Conservation (phyloP, 148 eudicot genomes). For the Dianthus caryophyllus region DNA sequence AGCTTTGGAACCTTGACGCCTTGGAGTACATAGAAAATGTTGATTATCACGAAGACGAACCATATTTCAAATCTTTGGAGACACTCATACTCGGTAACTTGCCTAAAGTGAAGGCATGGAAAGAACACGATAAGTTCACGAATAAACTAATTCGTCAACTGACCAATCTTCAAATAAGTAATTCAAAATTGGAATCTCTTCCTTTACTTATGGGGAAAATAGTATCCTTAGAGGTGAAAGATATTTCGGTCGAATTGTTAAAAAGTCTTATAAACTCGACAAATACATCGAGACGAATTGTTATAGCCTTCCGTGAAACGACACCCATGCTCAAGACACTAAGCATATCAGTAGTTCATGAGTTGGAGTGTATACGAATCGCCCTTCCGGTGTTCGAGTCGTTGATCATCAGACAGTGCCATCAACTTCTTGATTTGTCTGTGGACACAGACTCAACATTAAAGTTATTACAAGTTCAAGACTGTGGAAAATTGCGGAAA, state of each 20-base stretch:
- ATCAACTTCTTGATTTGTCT: background rate
- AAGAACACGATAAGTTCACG: too few relatives aligned
- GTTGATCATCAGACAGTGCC: conserved; percentile 3
- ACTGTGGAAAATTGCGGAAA: background rate
- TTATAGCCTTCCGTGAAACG: background rate
- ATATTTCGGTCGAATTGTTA: background rate
- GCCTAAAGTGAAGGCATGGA: conserved; percentile 5
- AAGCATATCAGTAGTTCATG: background rate
- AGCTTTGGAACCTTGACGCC: background rate
- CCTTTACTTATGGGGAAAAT: background rate
- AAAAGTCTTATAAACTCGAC: background rate
- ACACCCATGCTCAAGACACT: background rate
- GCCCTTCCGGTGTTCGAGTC: background rate
- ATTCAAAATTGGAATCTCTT: background rate
- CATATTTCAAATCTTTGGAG: conserved; percentile 15
- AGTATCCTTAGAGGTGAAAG: background rate
- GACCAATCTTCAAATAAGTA: background rate
- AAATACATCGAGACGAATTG: background rate
- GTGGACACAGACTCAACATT: background rate
- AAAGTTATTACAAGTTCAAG: background rate
- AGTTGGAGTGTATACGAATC: background rate
- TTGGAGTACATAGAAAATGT: conserved; percentile 4
- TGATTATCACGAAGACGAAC: too few relatives aligned
- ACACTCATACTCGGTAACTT: background rate
- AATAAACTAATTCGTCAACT: background rate